These are phyloP conservation scores for Phialemonium atrogriseum DNA, from an alignment of 2,329 filamentous ascomycete genomes.

Conservation along the genomic window DNA sequence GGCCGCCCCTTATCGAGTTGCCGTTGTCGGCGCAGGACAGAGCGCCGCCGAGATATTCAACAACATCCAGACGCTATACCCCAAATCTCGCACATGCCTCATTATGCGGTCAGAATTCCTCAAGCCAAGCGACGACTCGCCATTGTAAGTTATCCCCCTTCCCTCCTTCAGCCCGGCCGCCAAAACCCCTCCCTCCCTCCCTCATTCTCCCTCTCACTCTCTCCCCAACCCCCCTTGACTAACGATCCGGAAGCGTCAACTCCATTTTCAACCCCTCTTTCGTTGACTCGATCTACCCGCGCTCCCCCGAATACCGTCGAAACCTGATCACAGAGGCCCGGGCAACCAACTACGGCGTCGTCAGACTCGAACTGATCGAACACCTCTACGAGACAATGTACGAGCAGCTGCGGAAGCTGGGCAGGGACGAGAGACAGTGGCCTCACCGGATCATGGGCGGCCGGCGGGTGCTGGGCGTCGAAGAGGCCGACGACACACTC, in stretches of 20 bases:
- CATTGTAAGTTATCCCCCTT: constrained; percentile 58
- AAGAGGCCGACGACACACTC: constrained; percentile 41
- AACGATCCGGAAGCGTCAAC: constrained; percentile 58
- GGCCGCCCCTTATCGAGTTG: constrained; percentile 59
- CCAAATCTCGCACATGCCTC: constrained; percentile 68
- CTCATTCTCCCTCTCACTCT: too few relatives aligned
- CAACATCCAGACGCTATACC: constrained; percentile 75
- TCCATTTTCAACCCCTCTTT: constrained; percentile 90
- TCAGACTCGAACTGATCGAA: constrained; percentile 84
- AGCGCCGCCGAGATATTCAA: constrained; percentile 94
- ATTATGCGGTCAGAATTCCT: constrained; percentile 79
- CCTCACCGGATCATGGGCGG: constrained; percentile 71
- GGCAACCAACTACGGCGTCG: constrained; percentile 90
- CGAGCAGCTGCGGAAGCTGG: constrained; percentile 66
- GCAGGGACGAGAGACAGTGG: constrained; percentile 64
- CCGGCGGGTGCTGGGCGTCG: constrained; percentile 56
- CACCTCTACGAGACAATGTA: constrained; percentile 83
- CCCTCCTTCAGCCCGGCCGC: not conserved
- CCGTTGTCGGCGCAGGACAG: constrained; percentile 83
- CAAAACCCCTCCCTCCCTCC: not conserved
- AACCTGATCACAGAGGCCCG: constrained; percentile 59
- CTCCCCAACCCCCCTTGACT: too few relatives aligned
- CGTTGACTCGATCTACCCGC: constrained; percentile 67
- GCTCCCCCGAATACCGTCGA: constrained; percentile 54
- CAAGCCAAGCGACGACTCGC: constrained; percentile 88